Conservation (phyloP, 345 rosid species). For the Euphorbia lathyris region DNA sequence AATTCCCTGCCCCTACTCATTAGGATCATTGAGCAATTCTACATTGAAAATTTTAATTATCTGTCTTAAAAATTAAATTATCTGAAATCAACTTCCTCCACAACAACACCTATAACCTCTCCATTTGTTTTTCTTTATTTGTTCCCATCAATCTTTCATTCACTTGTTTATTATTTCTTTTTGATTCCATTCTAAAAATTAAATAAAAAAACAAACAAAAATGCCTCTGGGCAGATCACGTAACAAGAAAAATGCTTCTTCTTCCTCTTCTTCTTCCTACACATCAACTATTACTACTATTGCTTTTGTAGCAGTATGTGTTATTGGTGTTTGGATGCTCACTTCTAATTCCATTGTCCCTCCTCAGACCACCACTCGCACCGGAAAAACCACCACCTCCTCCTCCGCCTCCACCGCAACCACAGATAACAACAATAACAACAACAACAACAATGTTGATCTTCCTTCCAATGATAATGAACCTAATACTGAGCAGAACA, state of each 20-base stretch:
- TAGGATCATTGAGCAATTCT: constrained; percentile 57
- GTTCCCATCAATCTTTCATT: not conserved
- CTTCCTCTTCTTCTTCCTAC: constrained; percentile 37
- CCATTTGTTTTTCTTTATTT: constrained; percentile 12
- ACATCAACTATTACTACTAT: constrained; percentile 64
- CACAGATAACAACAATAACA: constrained; percentile 1
- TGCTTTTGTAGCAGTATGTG: constrained; percentile 58
- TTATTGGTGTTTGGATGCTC: constrained; percentile 81
- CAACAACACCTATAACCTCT: constrained; percentile 33
- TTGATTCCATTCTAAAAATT: not conserved
- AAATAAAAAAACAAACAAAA: not conserved
- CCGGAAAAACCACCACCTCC: constrained; percentile 12
- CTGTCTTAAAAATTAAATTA: not conserved
- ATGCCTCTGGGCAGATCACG: constrained; percentile 68
- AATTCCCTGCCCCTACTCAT: constrained; percentile 41
- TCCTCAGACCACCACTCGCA: constrained; percentile 39
- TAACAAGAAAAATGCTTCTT: constrained; percentile 39
- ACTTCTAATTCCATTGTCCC: constrained; percentile 48
- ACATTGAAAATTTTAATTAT: constrained; percentile 39
- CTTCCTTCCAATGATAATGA: constrained; percentile 10
- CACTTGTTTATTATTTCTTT: not conserved
- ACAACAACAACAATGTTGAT: constrained; percentile 9
- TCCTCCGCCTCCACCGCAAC: not conserved
- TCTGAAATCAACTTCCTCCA: constrained; percentile 31
- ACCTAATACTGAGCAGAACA: not conserved